Evolutionary conservation across 345 rosid genomes (phyloP).

Genomic region (Anastatica hierochuntica): DNA sequence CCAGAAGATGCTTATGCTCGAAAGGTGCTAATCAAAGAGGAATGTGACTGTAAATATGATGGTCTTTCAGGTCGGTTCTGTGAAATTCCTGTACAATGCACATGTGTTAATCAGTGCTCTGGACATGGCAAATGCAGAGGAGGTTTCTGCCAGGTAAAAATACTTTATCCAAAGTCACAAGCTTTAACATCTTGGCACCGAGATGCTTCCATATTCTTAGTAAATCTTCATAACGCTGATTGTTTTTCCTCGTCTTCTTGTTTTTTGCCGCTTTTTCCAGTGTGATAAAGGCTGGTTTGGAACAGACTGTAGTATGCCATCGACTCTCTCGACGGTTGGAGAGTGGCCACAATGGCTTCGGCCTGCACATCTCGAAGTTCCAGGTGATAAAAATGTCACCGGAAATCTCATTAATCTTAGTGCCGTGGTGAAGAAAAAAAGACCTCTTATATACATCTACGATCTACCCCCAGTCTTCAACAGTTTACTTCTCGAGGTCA

Average conservation of each 20-base stretch:
- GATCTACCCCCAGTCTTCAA: conserved; percentile 92
- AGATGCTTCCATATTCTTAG: not conserved
- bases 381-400: conserved; percentile 26
- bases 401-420: conserved; percentile 45
- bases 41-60: conserved; percentile 95
- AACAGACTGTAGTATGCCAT: conserved; percentile 82
- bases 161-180: not conserved
- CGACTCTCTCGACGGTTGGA: conserved; percentile 55
- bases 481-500: conserved; percentile 91
- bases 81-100: conserved; percentile 69
- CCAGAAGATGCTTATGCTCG: conserved; percentile 64
- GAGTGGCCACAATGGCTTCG: conserved; percentile 93
- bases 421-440: conserved; percentile 58
- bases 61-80: conserved; percentile 75
- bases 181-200: not conserved
- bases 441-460: conserved; percentile 89
- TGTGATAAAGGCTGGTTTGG: conserved; percentile 91
- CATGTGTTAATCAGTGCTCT: conserved; percentile 88
- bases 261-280: conserved; percentile 27
- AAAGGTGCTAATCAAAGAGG: conserved; percentile 57
- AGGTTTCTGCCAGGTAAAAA: conserved; percentile 83
- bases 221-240: no score
- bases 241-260: not conserved
- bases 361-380: conserved; percentile 73
- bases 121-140: conserved; percentile 82